phyloP scores from a whole-genome alignment of 495 filamentous ascomycete genomes.

The Rostrohypoxylon terebratum region DNA sequence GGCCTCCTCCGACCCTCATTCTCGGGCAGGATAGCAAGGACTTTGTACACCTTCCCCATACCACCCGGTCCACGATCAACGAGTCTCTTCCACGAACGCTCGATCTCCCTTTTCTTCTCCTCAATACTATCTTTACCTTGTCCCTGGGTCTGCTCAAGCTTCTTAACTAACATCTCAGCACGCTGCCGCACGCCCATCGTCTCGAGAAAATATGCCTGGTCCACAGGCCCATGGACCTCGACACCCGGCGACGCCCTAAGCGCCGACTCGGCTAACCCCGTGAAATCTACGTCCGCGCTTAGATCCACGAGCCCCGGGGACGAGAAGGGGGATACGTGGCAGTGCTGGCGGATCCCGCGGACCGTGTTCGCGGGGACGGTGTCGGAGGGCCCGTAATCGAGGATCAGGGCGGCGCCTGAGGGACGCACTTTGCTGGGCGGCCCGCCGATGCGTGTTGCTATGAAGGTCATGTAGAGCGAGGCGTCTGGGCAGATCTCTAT shows the following conservation, averaged over 20 bases:
- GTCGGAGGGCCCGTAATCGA: conserved; percentile 88
- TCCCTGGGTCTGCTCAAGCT: conserved; percentile 42
- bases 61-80: conserved; percentile 80
- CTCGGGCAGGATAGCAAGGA: conserved; percentile 88
- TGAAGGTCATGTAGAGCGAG: conserved; percentile 78
- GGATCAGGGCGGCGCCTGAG: conserved; percentile 86
- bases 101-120: conserved; percentile 67
- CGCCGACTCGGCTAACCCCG: conserved; percentile 83
- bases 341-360: conserved; percentile 83
- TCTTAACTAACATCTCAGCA: conserved; percentile 72
- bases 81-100: conserved; percentile 79
- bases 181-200: conserved; percentile 85
- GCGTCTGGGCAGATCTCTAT: conserved; percentile 93
- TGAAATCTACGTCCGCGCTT: conserved; percentile 92
- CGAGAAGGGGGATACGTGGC: conserved; percentile 77
- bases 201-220: conserved; percentile 82
- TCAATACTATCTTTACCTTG: conserved; percentile 48
- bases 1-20: conserved; percentile 77
- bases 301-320: conserved; percentile 85
- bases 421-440: conserved; percentile 57
- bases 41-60: conserved; percentile 97
- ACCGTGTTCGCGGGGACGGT: conserved; percentile 88
- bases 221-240: conserved; percentile 92
- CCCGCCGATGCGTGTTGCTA: conserved; percentile 85
- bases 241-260: conserved; percentile 77